phyloP scores from a whole-genome alignment of 2,329 filamentous ascomycete species.

The Diaporthe vexans region DNA sequence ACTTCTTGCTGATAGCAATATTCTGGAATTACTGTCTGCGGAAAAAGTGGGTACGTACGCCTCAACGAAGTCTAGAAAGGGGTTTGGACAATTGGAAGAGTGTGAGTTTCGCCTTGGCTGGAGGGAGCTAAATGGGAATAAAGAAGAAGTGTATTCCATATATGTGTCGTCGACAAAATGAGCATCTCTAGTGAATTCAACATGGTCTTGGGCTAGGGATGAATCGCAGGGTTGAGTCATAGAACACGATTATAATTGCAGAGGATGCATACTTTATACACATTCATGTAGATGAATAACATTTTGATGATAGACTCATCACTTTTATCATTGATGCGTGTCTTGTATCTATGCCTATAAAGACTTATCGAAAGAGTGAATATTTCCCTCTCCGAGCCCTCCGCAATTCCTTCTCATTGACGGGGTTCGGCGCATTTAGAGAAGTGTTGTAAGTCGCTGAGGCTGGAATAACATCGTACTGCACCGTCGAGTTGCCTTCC shows the following conservation, averaged over 20 bases:
- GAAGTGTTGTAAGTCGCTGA: constrained; percentile 52
- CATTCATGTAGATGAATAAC: neutral
- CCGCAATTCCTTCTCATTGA: neutral
- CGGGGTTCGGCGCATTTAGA: constrained; percentile 47
- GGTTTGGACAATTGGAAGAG: too few species aligned
- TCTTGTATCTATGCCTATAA: neutral
- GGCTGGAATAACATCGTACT: constrained; percentile 49
- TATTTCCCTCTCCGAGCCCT: neutral
- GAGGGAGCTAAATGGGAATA: too few species aligned
- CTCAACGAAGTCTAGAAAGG: too few species aligned
- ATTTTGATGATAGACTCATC: neutral
- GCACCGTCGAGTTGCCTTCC: constrained; percentile 55
- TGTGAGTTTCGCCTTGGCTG: too few species aligned
- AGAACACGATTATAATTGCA: neutral
- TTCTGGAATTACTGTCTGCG: too few species aligned
- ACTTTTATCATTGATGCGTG: neutral
- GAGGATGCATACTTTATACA: neutral
- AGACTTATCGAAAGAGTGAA: neutral
- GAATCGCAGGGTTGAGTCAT: too few species aligned
- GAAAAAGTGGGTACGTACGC: too few species aligned
- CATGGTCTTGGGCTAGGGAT: too few species aligned
- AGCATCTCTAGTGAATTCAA: too few species aligned
- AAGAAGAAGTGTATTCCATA: too few species aligned
- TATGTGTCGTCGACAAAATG: too few species aligned
- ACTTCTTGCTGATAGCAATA: neutral